A percentile compares a stretch with the other conserved stretches of the same genome.
These are phyloP conservation scores for Aethionema arabicum DNA, from an alignment of 345 rosid species.

Conservation along the genomic window DNA sequence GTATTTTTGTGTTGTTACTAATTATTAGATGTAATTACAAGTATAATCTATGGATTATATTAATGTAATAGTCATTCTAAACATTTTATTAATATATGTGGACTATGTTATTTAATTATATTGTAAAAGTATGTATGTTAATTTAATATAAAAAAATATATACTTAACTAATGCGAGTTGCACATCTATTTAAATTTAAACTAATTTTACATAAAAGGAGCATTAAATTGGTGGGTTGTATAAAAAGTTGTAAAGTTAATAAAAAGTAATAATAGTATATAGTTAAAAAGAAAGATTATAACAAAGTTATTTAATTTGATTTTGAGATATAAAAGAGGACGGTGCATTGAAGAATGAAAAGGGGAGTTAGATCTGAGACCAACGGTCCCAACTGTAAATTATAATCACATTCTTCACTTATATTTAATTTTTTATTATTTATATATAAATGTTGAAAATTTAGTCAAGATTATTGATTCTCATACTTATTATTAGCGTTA, in stretches of 20 bases:
- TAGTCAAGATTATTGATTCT: background rate
- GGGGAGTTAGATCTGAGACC: conserved; percentile 24
- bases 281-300: background rate
- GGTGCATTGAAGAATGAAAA: conserved; percentile 44
- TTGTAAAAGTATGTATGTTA: too few relatives aligned
- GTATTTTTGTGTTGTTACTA: too few relatives aligned
- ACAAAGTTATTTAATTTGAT: background rate
- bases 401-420: conserved; percentile 17
- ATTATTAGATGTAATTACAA: too few relatives aligned
- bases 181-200: too few relatives aligned
- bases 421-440: too few relatives aligned
- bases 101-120: too few relatives aligned
- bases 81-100: too few relatives aligned
- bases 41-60: too few relatives aligned
- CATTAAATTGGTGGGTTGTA: background rate
- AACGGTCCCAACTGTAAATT: conserved; percentile 38
- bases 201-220: background rate
- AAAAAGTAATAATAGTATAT: background rate
- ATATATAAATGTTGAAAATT: background rate
- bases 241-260: background rate
- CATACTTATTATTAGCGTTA: background rate
- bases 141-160: too few relatives aligned
- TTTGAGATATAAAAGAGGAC: conserved; percentile 1
- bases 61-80: too few relatives aligned
- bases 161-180: too few relatives aligned